Evolutionary conservation across 768 basidiomycete species (phyloP).

Genomic region (Lentinula boryana): DNA sequence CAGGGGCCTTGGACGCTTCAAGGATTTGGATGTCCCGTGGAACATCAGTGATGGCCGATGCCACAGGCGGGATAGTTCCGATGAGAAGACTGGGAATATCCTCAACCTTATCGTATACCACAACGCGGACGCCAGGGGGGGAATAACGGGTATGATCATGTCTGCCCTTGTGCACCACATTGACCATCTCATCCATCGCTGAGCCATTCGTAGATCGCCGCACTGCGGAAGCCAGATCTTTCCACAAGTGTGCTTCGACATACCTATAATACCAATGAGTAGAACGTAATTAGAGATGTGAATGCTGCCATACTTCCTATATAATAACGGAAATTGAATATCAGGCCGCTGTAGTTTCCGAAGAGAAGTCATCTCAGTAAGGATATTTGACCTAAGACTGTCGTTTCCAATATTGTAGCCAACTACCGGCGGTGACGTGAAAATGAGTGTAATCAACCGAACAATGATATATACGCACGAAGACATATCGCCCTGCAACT

Average conservation of each 20-base stretch:
- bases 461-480: conserved; percentile 25
- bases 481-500: conserved; percentile 46
- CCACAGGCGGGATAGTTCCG: background rate
- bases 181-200: conserved; percentile 19
- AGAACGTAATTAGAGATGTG: background rate
- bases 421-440: conserved; percentile 14
- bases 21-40: conserved; percentile 14
- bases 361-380: conserved; percentile 14
- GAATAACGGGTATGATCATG: background rate
- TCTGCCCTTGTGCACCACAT: conserved; percentile 16
- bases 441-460: background rate
- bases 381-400: conserved; percentile 12
- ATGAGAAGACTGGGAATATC: conserved; percentile 25
- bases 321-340: conserved; percentile 7
- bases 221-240: conserved; percentile 15
- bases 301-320: conserved; percentile 10
- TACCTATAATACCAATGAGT: conserved; percentile 9
- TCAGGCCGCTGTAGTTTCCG: conserved; percentile 2
- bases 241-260: conserved; percentile 21
- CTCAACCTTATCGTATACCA: conserved; percentile 21
- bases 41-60: conserved; percentile 9
- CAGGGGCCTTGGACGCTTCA: background rate
- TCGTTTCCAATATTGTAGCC: conserved; percentile 24
- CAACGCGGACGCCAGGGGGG: conserved; percentile 18
- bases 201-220: conserved; percentile 10